Conservation (phyloP, 306 rosid genomes). For the Acacia crassicarpa region DNA sequence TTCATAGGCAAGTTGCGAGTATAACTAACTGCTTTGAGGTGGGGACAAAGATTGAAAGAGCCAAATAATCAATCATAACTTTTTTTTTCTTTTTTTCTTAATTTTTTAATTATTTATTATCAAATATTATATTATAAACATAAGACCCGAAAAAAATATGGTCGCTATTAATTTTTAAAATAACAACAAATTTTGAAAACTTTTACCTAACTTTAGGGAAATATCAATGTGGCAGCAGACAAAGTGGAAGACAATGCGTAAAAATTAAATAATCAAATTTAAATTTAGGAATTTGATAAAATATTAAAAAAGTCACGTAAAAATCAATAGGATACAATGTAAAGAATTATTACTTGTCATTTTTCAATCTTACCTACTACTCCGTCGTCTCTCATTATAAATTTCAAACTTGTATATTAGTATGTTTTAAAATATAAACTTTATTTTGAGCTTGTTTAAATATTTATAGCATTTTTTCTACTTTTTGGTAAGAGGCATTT, state of each 20-base stretch:
- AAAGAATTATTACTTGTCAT: too few relatives aligned
- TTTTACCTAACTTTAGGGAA: neutral
- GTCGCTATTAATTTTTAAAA: neutral
- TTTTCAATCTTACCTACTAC: too few relatives aligned
- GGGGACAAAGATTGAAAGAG: neutral
- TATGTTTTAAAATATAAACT: too few relatives aligned
- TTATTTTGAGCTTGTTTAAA: too few relatives aligned
- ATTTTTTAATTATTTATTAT: too few relatives aligned
- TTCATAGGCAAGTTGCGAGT: neutral
- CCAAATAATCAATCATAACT: slow-evolving; percentile 9
- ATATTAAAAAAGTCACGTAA: too few relatives aligned
- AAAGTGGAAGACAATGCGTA: neutral
- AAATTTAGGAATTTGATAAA: neutral
- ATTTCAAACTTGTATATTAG: too few relatives aligned
- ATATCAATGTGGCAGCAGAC: neutral
- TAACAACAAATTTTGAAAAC: neutral
- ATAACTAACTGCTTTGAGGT: neutral
- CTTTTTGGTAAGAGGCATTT: too few relatives aligned
- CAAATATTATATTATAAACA: neutral
- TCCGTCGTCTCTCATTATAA: too few relatives aligned
- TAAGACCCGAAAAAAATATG: neutral
- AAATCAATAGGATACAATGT: too few relatives aligned
- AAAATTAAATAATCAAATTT: neutral
- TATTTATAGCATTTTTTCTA: too few relatives aligned
- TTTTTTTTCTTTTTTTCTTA: neutral